Evolutionary conservation across 129 eudicot species (phyloP), one percentile per base, ranked within the genome.

Genomic region (Arctium lappa): DNA sequence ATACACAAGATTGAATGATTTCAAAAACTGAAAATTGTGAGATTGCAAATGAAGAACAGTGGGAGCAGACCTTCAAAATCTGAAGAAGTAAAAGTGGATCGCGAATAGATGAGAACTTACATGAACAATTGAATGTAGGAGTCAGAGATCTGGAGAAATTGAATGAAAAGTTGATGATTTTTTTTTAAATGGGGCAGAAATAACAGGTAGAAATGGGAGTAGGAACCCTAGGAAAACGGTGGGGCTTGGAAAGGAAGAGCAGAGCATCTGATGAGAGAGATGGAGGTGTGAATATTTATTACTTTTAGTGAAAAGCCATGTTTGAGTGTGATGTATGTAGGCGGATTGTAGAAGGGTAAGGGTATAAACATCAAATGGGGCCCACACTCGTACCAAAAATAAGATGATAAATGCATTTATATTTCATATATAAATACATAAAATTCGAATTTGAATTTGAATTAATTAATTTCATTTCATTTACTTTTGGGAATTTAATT

Each of bases 171-270:
- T 12, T 32, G 5, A 38, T 22, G 38, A 4, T 1, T 8, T 9
- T 9, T 44, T 9, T 2, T 2, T 9, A 8, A 46, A 46, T 10
- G 56, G 3, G 2, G 56, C 15, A 74, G 16, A 70, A 6, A 10
- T 9, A 44, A 44, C 12, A 32, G 74, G 32, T 32, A 31, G 78
- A 42, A 48, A 75, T 75, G 63, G 79, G 79, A 44, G 79, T 29
- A 44, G 78, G 29, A 75, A 75, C 79, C 79, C 79, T 75, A 75
- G 68, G 38, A 46, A 46, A 75, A 72, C 75, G 48, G 75, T 29
- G 38, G 40, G 66, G 79, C 12, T 46, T 44, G 66, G 66, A 16
- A 18, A 10, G 44, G 77, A 1, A 42, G 79, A 46, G 62, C 77
- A 73, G 53, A 44, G 79, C 10, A 44, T 75, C 39, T 75, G 68